Percentiles rank a stretch among this genome's conserved stretches.
Conservation (phyloP, 2,329 filamentous ascomycete genomes). For the Fusarium torulosum region DNA sequence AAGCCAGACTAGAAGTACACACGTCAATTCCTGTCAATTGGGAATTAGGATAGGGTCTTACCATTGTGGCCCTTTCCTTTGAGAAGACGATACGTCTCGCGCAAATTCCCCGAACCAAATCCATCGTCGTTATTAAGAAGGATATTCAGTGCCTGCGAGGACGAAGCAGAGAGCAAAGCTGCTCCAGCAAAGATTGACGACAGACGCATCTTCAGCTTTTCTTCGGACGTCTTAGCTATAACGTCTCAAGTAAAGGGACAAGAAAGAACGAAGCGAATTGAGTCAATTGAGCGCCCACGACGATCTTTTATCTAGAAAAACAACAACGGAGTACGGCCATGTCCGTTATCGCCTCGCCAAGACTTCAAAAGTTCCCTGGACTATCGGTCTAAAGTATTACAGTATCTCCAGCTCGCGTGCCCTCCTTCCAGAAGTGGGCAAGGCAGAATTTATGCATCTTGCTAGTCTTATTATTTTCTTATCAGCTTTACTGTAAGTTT, state of each 20-base stretch:
- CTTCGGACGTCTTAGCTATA: neutral
- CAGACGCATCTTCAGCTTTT: conserved; percentile 40
- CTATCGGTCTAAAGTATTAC: conserved; percentile 2
- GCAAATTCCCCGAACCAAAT: conserved; percentile 49
- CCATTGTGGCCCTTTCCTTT: conserved; percentile 49
- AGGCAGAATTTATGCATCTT: neutral
- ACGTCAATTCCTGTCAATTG: fast-evolving
- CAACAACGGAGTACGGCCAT: conserved; percentile 11
- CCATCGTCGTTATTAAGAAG: conserved; percentile 51
- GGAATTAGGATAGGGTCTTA: neutral
- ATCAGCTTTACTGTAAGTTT: fast-evolving
- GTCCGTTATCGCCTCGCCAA: conserved; percentile 33
- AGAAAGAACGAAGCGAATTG: neutral
- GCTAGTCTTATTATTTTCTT: neutral
- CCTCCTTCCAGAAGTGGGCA: conserved; percentile 34
- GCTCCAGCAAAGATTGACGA: conserved; percentile 33
- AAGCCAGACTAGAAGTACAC: conserved; percentile 43
- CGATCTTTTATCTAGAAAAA: conserved; percentile 25
- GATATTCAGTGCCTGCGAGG: conserved; percentile 47
- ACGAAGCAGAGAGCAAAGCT: conserved; percentile 34
- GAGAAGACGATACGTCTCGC: conserved; percentile 49
- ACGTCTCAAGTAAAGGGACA: neutral
- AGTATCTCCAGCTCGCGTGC: conserved; percentile 14
- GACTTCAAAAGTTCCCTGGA: conserved; percentile 29
- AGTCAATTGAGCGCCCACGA: conserved; percentile 10